Percentiles rank a stretch among this genome's conserved stretches.
These are phyloP conservation scores for Trichoderma semiorbis DNA, from an alignment of 2,329 filamentous ascomycete species.

Conservation along the genomic window DNA sequence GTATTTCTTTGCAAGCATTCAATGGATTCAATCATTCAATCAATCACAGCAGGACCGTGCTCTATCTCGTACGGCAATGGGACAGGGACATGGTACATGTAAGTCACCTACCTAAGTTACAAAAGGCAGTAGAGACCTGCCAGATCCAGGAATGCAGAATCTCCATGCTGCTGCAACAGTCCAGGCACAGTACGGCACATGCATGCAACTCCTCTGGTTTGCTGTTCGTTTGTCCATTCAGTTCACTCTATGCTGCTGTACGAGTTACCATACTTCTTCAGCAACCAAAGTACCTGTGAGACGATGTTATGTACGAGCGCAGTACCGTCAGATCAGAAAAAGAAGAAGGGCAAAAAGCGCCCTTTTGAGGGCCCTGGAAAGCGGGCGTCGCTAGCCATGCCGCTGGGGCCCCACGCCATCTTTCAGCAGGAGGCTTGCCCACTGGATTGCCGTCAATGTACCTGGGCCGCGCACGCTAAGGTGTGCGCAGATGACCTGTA, in stretches of 20 bases:
- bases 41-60: neutral
- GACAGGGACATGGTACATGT: neutral
- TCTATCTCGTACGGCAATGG: neutral
- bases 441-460: constrained; percentile 30
- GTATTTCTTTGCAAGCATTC: neutral
- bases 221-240: neutral
- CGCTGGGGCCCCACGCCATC: constrained; percentile 10
- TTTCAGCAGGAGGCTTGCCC: constrained; percentile 10
- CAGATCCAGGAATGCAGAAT: neutral
- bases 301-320: neutral
- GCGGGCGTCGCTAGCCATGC: constrained; percentile 15
- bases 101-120: neutral
- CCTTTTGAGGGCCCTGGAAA: constrained; percentile 5
- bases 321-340: neutral
- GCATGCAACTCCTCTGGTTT: neutral
- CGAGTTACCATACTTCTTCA: neutral
- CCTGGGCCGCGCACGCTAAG: constrained; percentile 33
- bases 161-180: neutral
- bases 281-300: neutral
- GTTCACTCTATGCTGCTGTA: too few relatives aligned
- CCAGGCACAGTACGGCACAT: neutral
- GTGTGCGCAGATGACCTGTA: constrained; percentile 38
- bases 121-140: neutral
- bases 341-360: neutral
- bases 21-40: neutral